Evolutionary conservation across 306 rosid species (phyloP), one percentile per base, ranked within the genome.

Genomic region (Cucurbita moschata): DNA sequence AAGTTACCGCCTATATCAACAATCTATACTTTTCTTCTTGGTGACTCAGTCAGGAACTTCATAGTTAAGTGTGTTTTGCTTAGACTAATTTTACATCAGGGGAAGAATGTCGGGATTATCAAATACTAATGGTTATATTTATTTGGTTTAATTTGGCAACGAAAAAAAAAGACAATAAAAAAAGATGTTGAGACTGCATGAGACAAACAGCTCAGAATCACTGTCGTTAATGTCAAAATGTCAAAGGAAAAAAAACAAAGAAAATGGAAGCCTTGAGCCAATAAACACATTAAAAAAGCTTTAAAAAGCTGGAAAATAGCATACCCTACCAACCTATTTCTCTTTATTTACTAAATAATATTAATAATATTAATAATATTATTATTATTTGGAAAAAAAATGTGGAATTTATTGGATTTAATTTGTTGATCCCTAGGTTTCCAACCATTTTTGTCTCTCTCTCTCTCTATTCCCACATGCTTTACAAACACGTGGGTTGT

Each of bases 391-490:
- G 39, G 4, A 26, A 59, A 30, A 59, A 26, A 40, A 63, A n/a
- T n/a, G 13, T 38, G 50, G 14, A 64, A 64, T 40, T 64, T 64
- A 8, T n/a, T 40, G 50, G 71, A 64, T 64, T 64, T 42, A 8
- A 51, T 64, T 64, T 64, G 71, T 19, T n/a, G 51, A 64, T 64
- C 71, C 71, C 71, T 40, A 64, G 52, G 71, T 64, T 64, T 64
- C 18, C 71, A 40, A 64, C 70, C 8, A 13, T 15, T 61, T 26
- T 8, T 35, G 21, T 21, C 23, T 21, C 23, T 62, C 21, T 62
- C 47, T 61, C 46, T 61, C 42, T 58, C 39, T 4, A 18, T 60
- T 60, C 19, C 21, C 68, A 37, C 68, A 61, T 61, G 68, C 46
- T 61, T 21, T 35, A 6, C 68, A 30, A 30, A 30, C 35, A 30